Base-by-base conservation (phyloP, 2,329 filamentous ascomycete genomes). In the Parafenestella ontariensis region DNA sequence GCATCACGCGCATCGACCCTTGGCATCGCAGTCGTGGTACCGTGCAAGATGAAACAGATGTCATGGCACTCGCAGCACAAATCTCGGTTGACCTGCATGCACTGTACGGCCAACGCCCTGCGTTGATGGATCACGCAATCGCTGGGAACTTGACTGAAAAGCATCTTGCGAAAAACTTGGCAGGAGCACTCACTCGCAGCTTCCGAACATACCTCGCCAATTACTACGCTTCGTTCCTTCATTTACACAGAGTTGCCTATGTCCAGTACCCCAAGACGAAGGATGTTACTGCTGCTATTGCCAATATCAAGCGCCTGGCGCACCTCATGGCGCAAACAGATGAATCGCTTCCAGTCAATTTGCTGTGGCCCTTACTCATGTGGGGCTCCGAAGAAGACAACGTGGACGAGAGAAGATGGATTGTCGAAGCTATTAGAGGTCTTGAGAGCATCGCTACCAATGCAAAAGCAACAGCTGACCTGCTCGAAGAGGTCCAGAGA, bases 331-430 rank as follows among this genome's bases (percentile, higher is more conserved):
- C 76, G 13, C 74, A 79, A 24, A 69, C 70, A 1, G 77, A 79
- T 11, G 78, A 81, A 29, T 74, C 80, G 8, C 70, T 85, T 1
- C 83, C 83, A 0, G 81, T 84, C 43, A 85, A 82, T 54, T 80
- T 85, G 75, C 74, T 86, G 5, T 86, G 83, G 84, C 83, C 83
- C 1, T 68, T 85, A 7, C 70, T 86, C 36, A 83, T 86, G 79
- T 76, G 82, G 57, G 83, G 83, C 0, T 80, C 78, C 8, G 83
- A 86, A 63, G 83, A 84, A 56, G 79, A 83, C n/a, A 78, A 81
- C 42, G 36, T 67, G 0, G 73, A 76, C 4, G 81, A 84, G 61
- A 73, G 82, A 42, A 66, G 60, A 5, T 85, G 83, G 83, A 84
- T 86, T 49, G 74, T 78, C 26, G 68, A 76, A 5, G 78, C 81